Percentiles rank a stretch among this genome's conserved stretches.
These are phyloP conservation scores for Rhododendron molle DNA, from an alignment of 148 eudicot genomes.

Conservation along the genomic window DNA sequence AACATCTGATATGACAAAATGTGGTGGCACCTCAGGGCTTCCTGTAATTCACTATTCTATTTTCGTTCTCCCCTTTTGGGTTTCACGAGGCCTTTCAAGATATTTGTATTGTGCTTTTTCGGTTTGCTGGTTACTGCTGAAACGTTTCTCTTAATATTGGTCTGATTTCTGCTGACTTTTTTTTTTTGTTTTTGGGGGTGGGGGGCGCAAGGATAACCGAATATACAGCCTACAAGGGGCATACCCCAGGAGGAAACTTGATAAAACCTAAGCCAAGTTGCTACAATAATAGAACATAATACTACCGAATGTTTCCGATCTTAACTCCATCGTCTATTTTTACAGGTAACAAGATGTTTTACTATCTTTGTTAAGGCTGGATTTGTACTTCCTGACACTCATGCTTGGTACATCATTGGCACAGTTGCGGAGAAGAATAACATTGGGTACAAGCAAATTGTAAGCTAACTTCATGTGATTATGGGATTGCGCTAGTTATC, in stretches of 20 bases:
- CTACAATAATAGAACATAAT: no score
- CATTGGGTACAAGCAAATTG: conserved; percentile 90
- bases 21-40: neutral
- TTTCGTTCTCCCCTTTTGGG: neutral
- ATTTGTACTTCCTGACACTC: conserved; percentile 85
- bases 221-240: no score
- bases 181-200: no score
- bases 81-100: neutral
- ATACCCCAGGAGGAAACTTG: no score
- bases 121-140: neutral
- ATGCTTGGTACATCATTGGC: conserved; percentile 91
- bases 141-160: neutral
- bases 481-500: neutral
- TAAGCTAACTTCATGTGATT: conserved; percentile 35
- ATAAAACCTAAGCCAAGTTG: no score
- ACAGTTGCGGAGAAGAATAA: conserved; percentile 94
- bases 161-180: neutral
- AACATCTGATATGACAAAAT: neutral
- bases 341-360: neutral
- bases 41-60: neutral
- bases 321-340: no score
- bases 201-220: no score
- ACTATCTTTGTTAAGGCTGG: conserved; percentile 63
- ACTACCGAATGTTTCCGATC: neutral
- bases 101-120: neutral